Base-by-base conservation (phyloP, 345 rosid genomes). In the Eucalyptus melliodora region DNA sequence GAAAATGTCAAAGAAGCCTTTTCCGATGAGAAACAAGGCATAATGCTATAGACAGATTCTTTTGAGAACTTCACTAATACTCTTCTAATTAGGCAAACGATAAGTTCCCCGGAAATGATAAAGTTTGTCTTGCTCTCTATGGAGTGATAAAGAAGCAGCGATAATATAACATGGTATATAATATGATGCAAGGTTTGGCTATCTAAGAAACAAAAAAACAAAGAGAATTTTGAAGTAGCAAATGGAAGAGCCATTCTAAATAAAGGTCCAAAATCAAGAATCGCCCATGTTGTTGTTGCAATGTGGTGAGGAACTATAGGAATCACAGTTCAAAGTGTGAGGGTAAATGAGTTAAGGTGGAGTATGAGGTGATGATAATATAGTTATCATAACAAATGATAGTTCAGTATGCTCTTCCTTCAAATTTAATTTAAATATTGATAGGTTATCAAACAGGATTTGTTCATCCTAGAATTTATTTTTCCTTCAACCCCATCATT, bases 81-180 rank as follows among this genome's bases (percentile, higher is more conserved):
- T 60, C 69, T 60, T 27, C 16, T 27, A 60, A 27, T 12, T 0
- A 0, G 31, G 16, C 16, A 24, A 1, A 6, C 0, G 2, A 60
- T 6, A 3, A 27, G 7, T 60, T 60, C 31, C 31, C 16, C 0
- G 1, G 1, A 60, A 60, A 24, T 27, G 69, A 60, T 13, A 27
- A 60, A 60, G 9, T 60, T 1, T 2, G 5, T 11, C 16, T 27
- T 60, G 69, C 27, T 60, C 15, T 27, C 31, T 60, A 27, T 3
- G 16, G 7, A 60, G n/a, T 60, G 69, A 6, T 30, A 27, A 59
- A 59, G 15, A 59, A 60, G 31, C 0, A 60, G 1, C 1, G 1
- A 60, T 8, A 1, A 60, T 27, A 27, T 60, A 27, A 60, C 31
- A 24, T 60, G 69, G 16, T 0, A 12, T 27, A 60, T 60, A 0